Evolutionary conservation across 495 filamentous ascomycete species (phyloP), one percentile per base, ranked within the genome.

Genomic region (Tetracladium setigerum): DNA sequence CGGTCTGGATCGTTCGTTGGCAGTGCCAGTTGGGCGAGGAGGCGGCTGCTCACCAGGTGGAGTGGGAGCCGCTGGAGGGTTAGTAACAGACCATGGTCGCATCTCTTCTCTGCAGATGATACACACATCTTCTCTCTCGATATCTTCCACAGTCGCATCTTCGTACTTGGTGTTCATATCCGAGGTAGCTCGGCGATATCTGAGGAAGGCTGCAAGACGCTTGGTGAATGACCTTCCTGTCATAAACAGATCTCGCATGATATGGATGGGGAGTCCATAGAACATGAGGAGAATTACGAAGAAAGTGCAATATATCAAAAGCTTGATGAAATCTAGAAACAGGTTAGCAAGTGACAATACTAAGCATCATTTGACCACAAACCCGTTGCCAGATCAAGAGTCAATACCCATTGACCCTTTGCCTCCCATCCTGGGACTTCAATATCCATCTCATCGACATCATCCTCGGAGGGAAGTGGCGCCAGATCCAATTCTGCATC

Each of bases 81-180:
- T 59, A 11, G 54, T 60, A 14, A 75, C 67, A 49, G 74, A 66
- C 79, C 83, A 89, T 2, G 83, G 79, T 30, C 76, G 76, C 94
- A 98, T 97, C 41, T 95, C 88, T 62, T 97, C 94, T 48, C 92
- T 81, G 66, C 92, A 98, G 47, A 98, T 95, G 60, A 98, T 98
- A 60, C 92, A 98, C 11, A 91, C 91, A 55, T 95, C 84, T 56
- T 95, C 91, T 39, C 86, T 73, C 15, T 68, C 69, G 15, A 97
- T 73, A 49, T 98, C 92, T 49, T 95, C 89, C 6, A 77, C 71
- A 5, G 86, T 95, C 12, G 92, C 92, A 63, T 98, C 94, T 18
- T 88, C 85, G 59, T 96, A 97, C 55, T 84, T 77, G 38, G 81
- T 77, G 57, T 89, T 86, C 91, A 98, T 97, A 58, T 96, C 84